These are phyloP conservation scores for Polychaeton citri DNA, from an alignment of 2,329 filamentous ascomycete genomes.

Conservation along the genomic window DNA sequence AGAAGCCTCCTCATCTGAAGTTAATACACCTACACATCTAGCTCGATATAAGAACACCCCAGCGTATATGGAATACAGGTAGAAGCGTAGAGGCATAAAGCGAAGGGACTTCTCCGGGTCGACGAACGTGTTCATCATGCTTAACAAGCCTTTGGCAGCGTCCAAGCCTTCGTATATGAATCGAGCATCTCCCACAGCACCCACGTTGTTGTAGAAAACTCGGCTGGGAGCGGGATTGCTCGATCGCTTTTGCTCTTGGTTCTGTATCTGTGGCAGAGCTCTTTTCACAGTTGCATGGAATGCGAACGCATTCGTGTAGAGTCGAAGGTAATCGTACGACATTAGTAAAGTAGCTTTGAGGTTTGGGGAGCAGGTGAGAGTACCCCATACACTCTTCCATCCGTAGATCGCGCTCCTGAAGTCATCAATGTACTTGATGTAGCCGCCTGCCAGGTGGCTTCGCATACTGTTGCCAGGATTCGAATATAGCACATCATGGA, in stretches of 20 bases:
- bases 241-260: conserved; percentile 7
- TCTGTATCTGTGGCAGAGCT: conserved; percentile 23
- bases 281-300: conserved; percentile 54
- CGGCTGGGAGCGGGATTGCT: conserved; percentile 25
- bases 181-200: conserved; percentile 33
- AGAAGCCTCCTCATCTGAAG: conserved; percentile 32
- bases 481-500: conserved; percentile 60
- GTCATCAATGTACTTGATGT: conserved; percentile 64
- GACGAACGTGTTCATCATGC: conserved; percentile 38
- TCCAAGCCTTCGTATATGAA: conserved; percentile 39
- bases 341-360: conserved; percentile 55
- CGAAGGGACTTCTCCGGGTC: conserved; percentile 33
- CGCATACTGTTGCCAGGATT: conserved; percentile 57
- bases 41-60: conserved; percentile 37
- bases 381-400: conserved; percentile 60
- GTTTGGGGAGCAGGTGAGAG: conserved; percentile 49
- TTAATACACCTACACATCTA: conserved; percentile 34
- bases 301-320: conserved; percentile 64
- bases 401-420: conserved; percentile 54
- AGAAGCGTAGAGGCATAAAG: conserved; percentile 36
- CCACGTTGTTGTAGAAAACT: conserved; percentile 37
- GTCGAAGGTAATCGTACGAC: conserved; percentile 58
- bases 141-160: conserved; percentile 35
- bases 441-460: conserved; percentile 56
- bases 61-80: conserved; percentile 36